A percentile compares a stretch with the other conserved stretches of the same genome.
Evolutionary conservation across 169 alveolate species (phyloP).

Genomic region (Toxoplasma gondii): DNA sequence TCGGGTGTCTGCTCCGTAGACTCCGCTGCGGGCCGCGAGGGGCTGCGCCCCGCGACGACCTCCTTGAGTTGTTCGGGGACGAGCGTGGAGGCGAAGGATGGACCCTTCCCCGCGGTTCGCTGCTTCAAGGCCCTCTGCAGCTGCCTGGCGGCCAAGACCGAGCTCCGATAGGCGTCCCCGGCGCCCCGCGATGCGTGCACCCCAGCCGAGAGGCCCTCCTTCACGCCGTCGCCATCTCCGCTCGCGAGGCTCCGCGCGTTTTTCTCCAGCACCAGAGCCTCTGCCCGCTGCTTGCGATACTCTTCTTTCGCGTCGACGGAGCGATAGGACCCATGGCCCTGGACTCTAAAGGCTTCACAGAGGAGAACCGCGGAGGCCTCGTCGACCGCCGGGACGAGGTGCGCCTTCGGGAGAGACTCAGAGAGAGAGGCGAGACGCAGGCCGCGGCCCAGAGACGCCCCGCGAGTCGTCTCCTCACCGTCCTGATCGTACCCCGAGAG

Average conservation of each 20-base stretch:
- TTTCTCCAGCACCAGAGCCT: constrained; percentile 19
- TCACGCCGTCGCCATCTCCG: background rate
- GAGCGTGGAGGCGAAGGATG: background rate
- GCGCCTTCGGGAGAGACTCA: background rate
- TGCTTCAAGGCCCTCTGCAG: constrained; percentile 5
- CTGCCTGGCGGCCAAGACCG: constrained; percentile 25
- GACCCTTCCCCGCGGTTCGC: background rate
- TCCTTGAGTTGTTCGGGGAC: constrained; percentile 6
- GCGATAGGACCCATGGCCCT: constrained; percentile 61
- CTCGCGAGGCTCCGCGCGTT: background rate
- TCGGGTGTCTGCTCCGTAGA: background rate
- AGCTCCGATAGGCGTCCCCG: background rate
- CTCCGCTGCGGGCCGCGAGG: background rate
- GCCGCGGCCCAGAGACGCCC: background rate
- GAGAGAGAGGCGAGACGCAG: background rate
- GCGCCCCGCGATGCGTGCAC: background rate
- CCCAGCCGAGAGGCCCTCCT: background rate
- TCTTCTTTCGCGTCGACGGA: background rate
- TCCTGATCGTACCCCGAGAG: background rate
- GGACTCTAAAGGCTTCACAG: constrained; percentile 66
- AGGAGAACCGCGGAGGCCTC: constrained; percentile 53
- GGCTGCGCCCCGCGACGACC: background rate
- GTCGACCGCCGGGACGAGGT: background rate
- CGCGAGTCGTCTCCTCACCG: background rate
- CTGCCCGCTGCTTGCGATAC: background rate